These are phyloP conservation scores for Rutstroemia sp. DNA, from an alignment of 2,329 filamentous ascomycete species.

Conservation along the genomic window DNA sequence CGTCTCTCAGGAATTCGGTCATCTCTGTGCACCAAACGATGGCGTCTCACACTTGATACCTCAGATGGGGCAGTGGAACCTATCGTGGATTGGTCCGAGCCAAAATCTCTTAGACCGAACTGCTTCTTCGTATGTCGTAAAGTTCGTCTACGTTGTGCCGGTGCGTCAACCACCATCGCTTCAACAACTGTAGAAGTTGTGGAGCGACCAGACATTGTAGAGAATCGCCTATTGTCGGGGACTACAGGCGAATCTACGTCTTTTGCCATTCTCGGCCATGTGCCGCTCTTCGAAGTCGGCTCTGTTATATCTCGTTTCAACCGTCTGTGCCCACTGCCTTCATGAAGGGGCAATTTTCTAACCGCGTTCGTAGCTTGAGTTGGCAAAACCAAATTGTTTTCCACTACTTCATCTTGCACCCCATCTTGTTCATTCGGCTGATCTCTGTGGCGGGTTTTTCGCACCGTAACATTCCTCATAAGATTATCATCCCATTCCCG, in stretches of 20 bases:
- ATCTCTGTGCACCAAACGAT: slow-evolving; percentile 22
- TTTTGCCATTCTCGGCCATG: slow-evolving; percentile 13
- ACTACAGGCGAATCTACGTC: slow-evolving; percentile 22
- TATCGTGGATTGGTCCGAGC: slow-evolving; percentile 24
- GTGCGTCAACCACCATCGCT: slow-evolving; percentile 47
- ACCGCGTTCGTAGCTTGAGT: slow-evolving; percentile 43
- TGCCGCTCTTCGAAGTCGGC: not conserved
- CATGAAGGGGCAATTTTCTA: slow-evolving; percentile 23
- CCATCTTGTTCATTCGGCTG: slow-evolving; percentile 16
- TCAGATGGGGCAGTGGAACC: slow-evolving; percentile 38
- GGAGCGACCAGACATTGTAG: slow-evolving; percentile 48
- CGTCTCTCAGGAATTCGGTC: slow-evolving; percentile 19
- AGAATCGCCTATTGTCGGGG: slow-evolving; percentile 41
- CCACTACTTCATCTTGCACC: slow-evolving; percentile 37
- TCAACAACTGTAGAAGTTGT: slow-evolving; percentile 51
- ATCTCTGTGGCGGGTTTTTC: slow-evolving; percentile 31
- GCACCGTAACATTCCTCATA: slow-evolving; percentile 46
- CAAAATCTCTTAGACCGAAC: slow-evolving; percentile 40
- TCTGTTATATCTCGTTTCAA: slow-evolving; percentile 15
- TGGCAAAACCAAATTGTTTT: slow-evolving; percentile 42
- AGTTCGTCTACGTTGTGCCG: slow-evolving; percentile 43
- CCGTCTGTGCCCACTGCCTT: slow-evolving; percentile 22
- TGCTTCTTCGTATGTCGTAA: slow-evolving; percentile 56
- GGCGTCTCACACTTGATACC: slow-evolving; percentile 21
- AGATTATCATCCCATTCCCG: slow-evolving; percentile 49